Conservation (phyloP, 345 rosid species). For the Rhodamnia rubescens region DNA sequence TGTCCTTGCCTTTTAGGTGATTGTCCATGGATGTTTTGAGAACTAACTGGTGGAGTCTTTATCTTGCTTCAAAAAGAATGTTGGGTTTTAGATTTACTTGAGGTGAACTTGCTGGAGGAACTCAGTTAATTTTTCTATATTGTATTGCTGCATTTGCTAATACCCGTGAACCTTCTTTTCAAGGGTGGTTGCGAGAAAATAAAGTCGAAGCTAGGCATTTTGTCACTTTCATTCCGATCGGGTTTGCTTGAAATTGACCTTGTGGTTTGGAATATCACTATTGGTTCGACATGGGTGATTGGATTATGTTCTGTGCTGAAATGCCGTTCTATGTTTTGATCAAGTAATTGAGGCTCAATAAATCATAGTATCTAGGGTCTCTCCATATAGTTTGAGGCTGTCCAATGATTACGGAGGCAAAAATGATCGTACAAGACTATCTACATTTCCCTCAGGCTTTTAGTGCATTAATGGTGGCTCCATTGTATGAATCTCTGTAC, state of each 20-base stretch:
- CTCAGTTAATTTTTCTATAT: neutral
- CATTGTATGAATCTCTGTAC: neutral
- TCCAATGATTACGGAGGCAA: neutral
- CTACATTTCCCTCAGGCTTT: neutral
- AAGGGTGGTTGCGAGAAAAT: neutral
- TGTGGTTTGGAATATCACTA: neutral
- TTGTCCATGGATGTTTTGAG: neutral
- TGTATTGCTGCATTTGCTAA: neutral
- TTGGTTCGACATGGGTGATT: neutral
- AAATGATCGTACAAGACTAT: neutral
- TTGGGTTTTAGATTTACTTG: neutral
- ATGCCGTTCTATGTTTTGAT: neutral
- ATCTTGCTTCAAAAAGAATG: neutral
- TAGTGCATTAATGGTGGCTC: neutral
- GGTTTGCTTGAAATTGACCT: neutral
- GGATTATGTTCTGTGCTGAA: neutral
- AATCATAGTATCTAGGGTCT: neutral
- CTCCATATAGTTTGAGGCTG: neutral
- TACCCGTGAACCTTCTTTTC: neutral
- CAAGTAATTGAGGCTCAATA: neutral
- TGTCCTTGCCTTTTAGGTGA: neutral
- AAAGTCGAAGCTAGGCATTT: neutral
- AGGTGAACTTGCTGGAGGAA: neutral
- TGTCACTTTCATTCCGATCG: neutral
- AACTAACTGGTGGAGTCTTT: neutral